Base-by-base conservation (phyloP, 2,329 filamentous ascomycete genomes). In the Canariomyces notabilis region DNA sequence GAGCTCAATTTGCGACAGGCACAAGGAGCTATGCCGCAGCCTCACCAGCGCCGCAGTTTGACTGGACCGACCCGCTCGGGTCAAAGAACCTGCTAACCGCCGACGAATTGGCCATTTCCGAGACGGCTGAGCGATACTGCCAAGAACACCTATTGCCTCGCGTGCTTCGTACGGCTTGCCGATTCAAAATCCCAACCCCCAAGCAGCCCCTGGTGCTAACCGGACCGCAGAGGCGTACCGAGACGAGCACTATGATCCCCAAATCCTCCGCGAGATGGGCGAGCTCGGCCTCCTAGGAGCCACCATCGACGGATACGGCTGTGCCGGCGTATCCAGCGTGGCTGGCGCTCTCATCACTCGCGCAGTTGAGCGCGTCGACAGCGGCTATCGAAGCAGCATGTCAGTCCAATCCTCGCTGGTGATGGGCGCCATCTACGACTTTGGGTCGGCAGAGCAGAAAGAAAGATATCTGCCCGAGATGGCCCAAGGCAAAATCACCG, bases 101-200 rank as follows among this genome's bases (percentile, higher is more conserved):
- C 55, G 93, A 98, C 50, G 93, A 98, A 67, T 64, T 88, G 54
- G 89, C 90, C 12, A 91, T 98, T 56, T 77, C 85, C 34, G 89
- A 96, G 59, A 95, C 89, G 5, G 91, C 91, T 26, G 87, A 95
- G 67, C 79, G 87, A 51, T 98, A 97, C 63, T 97, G 90, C 64
- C 91, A 97, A 67, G 90, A 97, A 64, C 80, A 80, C 50, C 75
- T 98, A 70, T 72, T 87, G 34, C 93, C 93, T 41, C 77, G 91
- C 54, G 85, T 98, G 41, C 75, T 96, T 49, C 84, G 90, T 95
- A 75, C 56, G 79, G 67, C 49, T 50, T 35, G 21, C 32, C 16
- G 15, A 20, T 42, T 31, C 40, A 49, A 31, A 35, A n/a, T n/a
- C 16, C 21, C 33, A 34, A 26, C 23, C 19, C 22, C 9, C 14